phyloP scores from a whole-genome alignment of 2,329 filamentous ascomycete species.

The Sporothrix euskadiensis region DNA sequence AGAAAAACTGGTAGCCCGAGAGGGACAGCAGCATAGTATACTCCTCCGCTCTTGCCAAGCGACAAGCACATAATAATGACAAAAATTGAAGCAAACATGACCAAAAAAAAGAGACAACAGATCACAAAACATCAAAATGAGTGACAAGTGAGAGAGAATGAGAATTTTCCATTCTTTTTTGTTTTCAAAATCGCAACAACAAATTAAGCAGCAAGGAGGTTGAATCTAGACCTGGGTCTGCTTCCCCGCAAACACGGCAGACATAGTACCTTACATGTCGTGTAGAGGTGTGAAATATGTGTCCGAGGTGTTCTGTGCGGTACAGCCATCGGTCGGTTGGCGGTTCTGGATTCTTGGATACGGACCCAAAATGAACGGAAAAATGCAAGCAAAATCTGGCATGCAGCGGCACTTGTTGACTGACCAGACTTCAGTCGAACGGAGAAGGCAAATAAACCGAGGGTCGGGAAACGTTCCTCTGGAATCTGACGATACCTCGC shows the following conservation, averaged over 20 bases:
- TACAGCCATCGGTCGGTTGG: neutral
- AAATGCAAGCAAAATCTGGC: neutral
- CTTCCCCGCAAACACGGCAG: constrained; percentile 11
- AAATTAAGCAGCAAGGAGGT: neutral
- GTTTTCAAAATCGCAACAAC: neutral
- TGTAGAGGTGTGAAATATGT: neutral
- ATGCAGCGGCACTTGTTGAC: constrained; percentile 7
- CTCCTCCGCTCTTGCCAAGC: neutral
- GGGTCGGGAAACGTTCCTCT: neutral
- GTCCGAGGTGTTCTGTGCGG: neutral
- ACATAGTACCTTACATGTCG: neutral
- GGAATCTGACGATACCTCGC: neutral
- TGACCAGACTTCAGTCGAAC: neutral
- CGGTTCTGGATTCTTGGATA: neutral
- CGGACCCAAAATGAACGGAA: neutral
- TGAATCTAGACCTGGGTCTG: neutral
- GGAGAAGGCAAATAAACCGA: neutral
- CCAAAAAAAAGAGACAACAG: neutral
- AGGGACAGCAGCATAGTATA: constrained; percentile 8
- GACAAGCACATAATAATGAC: constrained; percentile 20
- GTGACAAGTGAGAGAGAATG: neutral
- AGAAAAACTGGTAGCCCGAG: neutral
- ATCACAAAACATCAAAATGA: neutral
- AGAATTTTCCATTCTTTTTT: neutral
- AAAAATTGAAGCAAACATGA: constrained; percentile 13